Conservation (phyloP, 495 filamentous ascomycete species). For the Parachaetomium inaequale region DNA sequence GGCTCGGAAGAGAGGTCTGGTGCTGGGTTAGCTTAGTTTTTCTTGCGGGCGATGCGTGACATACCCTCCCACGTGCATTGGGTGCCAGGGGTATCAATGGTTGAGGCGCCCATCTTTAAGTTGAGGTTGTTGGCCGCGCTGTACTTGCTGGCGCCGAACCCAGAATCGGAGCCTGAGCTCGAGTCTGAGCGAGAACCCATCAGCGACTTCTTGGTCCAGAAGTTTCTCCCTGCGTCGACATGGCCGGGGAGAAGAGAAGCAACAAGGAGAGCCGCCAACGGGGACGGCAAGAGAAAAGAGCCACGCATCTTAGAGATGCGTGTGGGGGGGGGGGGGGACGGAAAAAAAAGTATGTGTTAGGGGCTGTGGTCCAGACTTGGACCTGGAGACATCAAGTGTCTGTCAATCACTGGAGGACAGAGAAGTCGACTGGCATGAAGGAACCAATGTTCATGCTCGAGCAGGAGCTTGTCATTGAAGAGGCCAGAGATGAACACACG, state of each 20-base stretch:
- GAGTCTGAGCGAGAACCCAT: background rate
- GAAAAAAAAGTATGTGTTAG: background rate
- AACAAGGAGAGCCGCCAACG: constrained; percentile 7
- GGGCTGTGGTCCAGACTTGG: background rate
- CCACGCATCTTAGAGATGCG: constrained; percentile 2
- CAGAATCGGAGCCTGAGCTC: background rate
- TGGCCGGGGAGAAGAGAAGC: background rate
- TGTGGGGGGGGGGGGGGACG: background rate
- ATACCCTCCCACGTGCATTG: constrained; percentile 19
- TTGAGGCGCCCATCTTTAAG: constrained; percentile 15
- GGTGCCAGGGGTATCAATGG: constrained; percentile 14
- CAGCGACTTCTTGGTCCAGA: constrained; percentile 4
- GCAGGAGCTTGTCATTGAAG: background rate
- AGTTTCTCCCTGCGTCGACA: constrained; percentile 1
- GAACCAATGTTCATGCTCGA: background rate
- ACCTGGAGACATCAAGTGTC: background rate
- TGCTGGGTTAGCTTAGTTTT: background rate
- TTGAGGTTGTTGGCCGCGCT: background rate
- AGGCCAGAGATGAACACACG: background rate
- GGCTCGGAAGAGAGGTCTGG: constrained; percentile 19
- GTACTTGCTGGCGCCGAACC: background rate
- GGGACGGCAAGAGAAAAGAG: constrained; percentile 3
- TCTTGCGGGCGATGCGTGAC: background rate
- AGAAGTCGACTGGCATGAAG: background rate
- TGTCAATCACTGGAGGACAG: background rate